Percentiles rank a stretch among this genome's conserved stretches.
phyloP scores from a whole-genome alignment of 805 yeast species.

The Hanseniaspora vineae region DNA sequence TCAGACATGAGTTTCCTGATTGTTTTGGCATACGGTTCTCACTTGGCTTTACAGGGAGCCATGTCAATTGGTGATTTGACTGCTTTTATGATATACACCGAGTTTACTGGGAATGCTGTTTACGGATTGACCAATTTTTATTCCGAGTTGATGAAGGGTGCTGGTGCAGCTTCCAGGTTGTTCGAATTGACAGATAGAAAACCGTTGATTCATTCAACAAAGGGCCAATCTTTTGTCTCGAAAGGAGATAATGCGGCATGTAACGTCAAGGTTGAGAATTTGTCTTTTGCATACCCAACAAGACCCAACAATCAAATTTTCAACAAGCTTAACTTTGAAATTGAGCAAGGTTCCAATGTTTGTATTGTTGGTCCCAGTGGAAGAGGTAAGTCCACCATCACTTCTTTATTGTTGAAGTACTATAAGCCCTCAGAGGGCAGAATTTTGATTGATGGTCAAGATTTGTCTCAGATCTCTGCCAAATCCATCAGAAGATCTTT shows the following conservation, averaged over 20 bases:
- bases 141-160: constrained; percentile 94
- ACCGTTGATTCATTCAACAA: constrained; percentile 54
- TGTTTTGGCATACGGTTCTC: constrained; percentile 68
- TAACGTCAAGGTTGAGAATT: constrained; percentile 46
- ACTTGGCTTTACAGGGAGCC: constrained; percentile 61
- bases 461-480: constrained; percentile 35
- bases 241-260: constrained; percentile 15
- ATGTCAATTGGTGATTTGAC: constrained; percentile 83
- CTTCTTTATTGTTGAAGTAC: constrained; percentile 44
- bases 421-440: constrained; percentile 36
- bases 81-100: constrained; percentile 88
- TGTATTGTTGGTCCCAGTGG: constrained; percentile 86
- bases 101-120: constrained; percentile 85
- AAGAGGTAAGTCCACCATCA: constrained; percentile 77
- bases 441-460: constrained; percentile 38
- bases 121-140: constrained; percentile 89
- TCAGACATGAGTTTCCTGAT: constrained; percentile 78
- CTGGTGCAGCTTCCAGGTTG: constrained; percentile 88
- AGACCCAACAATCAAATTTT: constrained; percentile 56
- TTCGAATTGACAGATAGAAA: constrained; percentile 75
- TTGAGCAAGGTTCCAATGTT: constrained; percentile 45
- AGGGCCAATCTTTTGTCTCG: constrained; percentile 37
- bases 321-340: constrained; percentile 32
- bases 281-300: constrained; percentile 77
- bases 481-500: constrained; percentile 43